These are phyloP conservation scores for Angomonas ambiguus DNA, from an alignment of 208 protist genomes.

Conservation along the genomic window DNA sequence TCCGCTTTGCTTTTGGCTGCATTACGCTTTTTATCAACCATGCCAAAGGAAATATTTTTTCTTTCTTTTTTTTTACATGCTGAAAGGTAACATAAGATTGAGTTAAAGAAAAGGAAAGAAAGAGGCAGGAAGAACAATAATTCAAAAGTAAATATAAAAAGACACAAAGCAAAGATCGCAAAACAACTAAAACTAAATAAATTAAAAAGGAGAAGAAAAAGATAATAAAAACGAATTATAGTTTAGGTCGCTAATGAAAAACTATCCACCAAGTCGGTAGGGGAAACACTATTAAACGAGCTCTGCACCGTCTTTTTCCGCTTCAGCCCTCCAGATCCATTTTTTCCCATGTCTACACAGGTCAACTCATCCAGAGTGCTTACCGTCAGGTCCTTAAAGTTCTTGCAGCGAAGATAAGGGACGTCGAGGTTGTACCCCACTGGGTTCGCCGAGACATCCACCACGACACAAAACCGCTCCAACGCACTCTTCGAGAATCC, in stretches of 20 bases:
- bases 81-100: too few species aligned
- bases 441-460: constrained; percentile 53
- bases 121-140: background rate
- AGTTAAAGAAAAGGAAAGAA: background rate
- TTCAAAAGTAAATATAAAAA: background rate
- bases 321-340: constrained; percentile 9
- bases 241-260: constrained; percentile 10
- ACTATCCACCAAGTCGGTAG: constrained; percentile 3
- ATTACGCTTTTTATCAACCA: background rate
- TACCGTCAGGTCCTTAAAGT: constrained; percentile 50
- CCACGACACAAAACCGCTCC: constrained; percentile 72
- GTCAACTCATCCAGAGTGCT: constrained; percentile 46
- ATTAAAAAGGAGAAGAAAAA: background rate
- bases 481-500: constrained; percentile 73
- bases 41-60: background rate
- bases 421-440: constrained; percentile 38
- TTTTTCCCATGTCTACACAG: constrained; percentile 24
- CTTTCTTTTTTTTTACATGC: too few species aligned
- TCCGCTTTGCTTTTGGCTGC: background rate
- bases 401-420: constrained; percentile 29
- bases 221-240: background rate
- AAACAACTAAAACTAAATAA: background rate
- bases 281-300: constrained; percentile 2
- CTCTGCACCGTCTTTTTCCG: constrained; percentile 23
- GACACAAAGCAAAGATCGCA: background rate